A percentile compares a stretch with the other conserved stretches of the same genome.
These are phyloP conservation scores for Castanopsis chinensis DNA, from an alignment of 306 rosid species.

Conservation along the genomic window DNA sequence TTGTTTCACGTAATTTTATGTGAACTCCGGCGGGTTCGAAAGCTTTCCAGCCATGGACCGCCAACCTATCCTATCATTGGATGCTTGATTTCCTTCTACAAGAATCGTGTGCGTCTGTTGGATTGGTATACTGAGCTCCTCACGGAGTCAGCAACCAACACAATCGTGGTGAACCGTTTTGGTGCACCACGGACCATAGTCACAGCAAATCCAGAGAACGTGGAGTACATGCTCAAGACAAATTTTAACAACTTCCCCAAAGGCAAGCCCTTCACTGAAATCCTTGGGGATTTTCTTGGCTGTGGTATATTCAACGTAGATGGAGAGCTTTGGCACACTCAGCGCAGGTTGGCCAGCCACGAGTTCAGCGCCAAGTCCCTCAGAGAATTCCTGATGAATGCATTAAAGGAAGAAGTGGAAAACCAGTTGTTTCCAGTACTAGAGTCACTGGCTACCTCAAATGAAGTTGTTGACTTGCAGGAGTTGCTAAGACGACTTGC, in stretches of 20 bases:
- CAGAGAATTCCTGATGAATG: slow-evolving; percentile 35
- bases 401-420: slow-evolving; percentile 51
- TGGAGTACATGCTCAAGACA: slow-evolving; percentile 80
- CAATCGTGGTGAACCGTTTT: slow-evolving; percentile 57
- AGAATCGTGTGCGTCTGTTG: slow-evolving; percentile 50
- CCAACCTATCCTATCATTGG: slow-evolving; percentile 66
- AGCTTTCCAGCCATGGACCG: slow-evolving; percentile 37
- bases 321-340: slow-evolving; percentile 64
- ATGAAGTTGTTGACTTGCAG: slow-evolving; percentile 54
- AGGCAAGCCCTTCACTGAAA: slow-evolving; percentile 78
- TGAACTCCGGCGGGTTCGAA: slow-evolving; percentile 28
- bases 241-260: slow-evolving; percentile 85
- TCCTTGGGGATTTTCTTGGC: slow-evolving; percentile 82
- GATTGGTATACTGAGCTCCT: slow-evolving; percentile 81
- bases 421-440: slow-evolving; percentile 49
- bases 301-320: slow-evolving; percentile 82
- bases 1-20: slow-evolving; percentile 9
- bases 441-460: slow-evolving; percentile 30
- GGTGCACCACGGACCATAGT: slow-evolving; percentile 68
- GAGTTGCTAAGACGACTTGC: slow-evolving; percentile 66
- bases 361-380: slow-evolving; percentile 61
- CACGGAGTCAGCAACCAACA: slow-evolving; percentile 50
- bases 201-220: slow-evolving; percentile 68
- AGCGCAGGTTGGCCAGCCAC: slow-evolving; percentile 69
- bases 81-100: slow-evolving; percentile 68